Percentiles rank a stretch among this genome's conserved stretches.
Conservation (phyloP, 371 early-diverging fungal species). For the Zychaea mexicana region DNA sequence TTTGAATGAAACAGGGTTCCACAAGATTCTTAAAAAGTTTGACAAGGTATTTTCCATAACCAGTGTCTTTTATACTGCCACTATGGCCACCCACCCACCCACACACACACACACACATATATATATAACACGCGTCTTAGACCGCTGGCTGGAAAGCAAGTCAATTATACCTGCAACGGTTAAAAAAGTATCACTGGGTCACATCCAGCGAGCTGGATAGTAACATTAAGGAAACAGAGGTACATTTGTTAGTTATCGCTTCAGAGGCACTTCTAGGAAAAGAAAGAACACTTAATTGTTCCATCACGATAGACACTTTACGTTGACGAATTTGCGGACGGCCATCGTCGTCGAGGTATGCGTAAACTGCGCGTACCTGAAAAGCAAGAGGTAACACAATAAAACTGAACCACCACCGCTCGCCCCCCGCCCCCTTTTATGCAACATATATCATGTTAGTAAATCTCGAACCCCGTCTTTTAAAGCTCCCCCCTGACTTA, state of each 20-base stretch:
- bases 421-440: neutral
- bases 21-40: conserved; percentile 82
- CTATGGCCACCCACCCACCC: too few relatives aligned
- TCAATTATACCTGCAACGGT: conserved; percentile 50
- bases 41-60: conserved; percentile 54
- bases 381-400: conserved; percentile 22
- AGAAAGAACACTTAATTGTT: neutral
- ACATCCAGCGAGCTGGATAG: conserved; percentile 55
- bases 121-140: conserved; percentile 25
- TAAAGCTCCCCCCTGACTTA: too few relatives aligned
- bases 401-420: neutral
- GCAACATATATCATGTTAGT: neutral
- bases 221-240: conserved; percentile 65
- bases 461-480: too few relatives aligned
- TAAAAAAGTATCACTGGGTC: conserved; percentile 64
- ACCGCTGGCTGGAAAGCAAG: conserved; percentile 55
- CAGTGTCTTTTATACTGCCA: too few relatives aligned
- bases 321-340: conserved; percentile 66
- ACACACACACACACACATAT: too few relatives aligned
- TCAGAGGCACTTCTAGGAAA: neutral
- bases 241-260: conserved; percentile 13
- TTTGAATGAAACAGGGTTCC: conserved; percentile 74
- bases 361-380: conserved; percentile 65
- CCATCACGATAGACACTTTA: conserved; percentile 50
- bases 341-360: conserved; percentile 72